phyloP scores from a whole-genome alignment of 768 basidiomycete genomes.

The Naganishia friedmannii region DNA sequence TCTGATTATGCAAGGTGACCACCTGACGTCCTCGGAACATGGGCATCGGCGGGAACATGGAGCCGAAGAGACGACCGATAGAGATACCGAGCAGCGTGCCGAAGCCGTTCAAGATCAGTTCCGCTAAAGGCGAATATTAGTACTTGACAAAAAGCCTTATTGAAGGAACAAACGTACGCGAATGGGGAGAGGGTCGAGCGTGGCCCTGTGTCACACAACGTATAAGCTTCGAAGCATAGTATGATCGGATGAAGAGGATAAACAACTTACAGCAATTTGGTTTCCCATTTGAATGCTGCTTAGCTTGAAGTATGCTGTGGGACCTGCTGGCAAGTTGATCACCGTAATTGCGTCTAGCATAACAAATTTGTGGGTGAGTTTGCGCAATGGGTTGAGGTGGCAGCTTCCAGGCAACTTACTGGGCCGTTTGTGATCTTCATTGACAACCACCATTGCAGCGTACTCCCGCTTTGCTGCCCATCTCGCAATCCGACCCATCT shows the following conservation, averaged over 20 bases:
- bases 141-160: background rate
- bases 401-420: slow-evolving; percentile 60
- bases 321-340: slow-evolving; percentile 83
- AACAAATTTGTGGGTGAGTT: background rate
- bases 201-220: slow-evolving; percentile 63
- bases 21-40: slow-evolving; percentile 96
- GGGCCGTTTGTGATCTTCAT: slow-evolving; percentile 90
- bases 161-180: slow-evolving; percentile 54
- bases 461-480: slow-evolving; percentile 79
- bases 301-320: slow-evolving; percentile 92
- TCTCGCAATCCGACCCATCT: slow-evolving; percentile 81
- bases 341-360: slow-evolving; percentile 82
- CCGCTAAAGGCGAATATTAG: slow-evolving; percentile 54
- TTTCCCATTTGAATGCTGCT: slow-evolving; percentile 80
- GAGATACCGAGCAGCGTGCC: slow-evolving; percentile 89
- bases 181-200: slow-evolving; percentile 84
- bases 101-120: slow-evolving; percentile 91
- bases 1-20: slow-evolving; percentile 92
- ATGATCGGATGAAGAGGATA: background rate
- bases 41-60: slow-evolving; percentile 88
- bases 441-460: slow-evolving; percentile 84
- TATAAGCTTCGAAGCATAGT: background rate
- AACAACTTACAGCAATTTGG: slow-evolving; percentile 67
- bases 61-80: slow-evolving; percentile 92
- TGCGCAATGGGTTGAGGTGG: background rate